Evolutionary conservation across 2,329 filamentous ascomycete species (phyloP).

Genomic region (Claviceps sorghi): DNA sequence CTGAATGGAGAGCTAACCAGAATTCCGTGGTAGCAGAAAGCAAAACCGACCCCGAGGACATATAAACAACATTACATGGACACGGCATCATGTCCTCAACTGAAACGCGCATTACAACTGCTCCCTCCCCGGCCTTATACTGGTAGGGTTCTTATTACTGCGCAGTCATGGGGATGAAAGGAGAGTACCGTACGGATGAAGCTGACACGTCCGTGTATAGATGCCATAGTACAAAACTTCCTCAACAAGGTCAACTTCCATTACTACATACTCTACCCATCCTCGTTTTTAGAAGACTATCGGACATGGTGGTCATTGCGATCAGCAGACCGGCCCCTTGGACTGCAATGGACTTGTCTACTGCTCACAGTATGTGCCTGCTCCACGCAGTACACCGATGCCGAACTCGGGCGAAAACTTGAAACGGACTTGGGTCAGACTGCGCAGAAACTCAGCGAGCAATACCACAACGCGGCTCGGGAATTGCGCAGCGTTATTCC

Average conservation of each 20-base stretch:
- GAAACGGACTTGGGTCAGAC: constrained; percentile 17
- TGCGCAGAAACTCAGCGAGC: constrained; percentile 16
- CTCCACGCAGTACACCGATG: constrained; percentile 19
- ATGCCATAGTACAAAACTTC: constrained; percentile 24
- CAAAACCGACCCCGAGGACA: constrained; percentile 8
- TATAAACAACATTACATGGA: constrained; percentile 10
- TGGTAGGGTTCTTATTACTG: constrained; percentile 12
- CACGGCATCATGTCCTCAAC: constrained; percentile 13
- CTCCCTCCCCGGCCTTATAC: constrained; percentile 21
- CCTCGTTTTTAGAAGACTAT: constrained; percentile 22
- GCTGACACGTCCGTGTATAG: constrained; percentile 10
- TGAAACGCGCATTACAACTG: constrained; percentile 17
- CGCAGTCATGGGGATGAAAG: neutral
- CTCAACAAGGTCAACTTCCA: constrained; percentile 23
- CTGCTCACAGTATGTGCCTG: constrained; percentile 25
- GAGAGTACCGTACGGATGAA: neutral
- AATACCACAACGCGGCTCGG: constrained; percentile 19
- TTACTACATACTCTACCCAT: constrained; percentile 24
- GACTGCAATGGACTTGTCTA: constrained; percentile 23
- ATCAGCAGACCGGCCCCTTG: constrained; percentile 16
- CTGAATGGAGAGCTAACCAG: neutral
- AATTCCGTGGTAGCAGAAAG: constrained; percentile 7
- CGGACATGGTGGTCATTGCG: constrained; percentile 20
- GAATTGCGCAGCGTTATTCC: constrained; percentile 20
- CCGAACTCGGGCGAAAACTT: constrained; percentile 17